These are phyloP conservation scores for Teratosphaeria viscida DNA, from an alignment of 2,329 filamentous ascomycete species.

Conservation along the genomic window DNA sequence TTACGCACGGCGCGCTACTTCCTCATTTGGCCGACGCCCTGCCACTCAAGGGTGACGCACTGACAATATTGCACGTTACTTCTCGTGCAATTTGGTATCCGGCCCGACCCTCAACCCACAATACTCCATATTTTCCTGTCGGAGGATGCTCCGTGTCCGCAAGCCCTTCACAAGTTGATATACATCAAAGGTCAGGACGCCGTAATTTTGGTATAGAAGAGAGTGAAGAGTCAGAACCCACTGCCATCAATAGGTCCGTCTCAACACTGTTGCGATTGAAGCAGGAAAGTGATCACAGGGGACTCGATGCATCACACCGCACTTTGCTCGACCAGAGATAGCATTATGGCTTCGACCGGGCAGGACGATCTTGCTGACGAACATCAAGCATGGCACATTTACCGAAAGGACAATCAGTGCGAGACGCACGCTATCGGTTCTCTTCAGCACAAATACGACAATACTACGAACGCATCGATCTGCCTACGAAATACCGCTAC, in stretches of 20 bases:
- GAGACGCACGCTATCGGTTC: neutral
- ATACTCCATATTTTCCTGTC: neutral
- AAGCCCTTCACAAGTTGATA: neutral
- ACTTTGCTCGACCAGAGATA: neutral
- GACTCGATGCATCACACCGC: neutral
- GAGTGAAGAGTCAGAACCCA: neutral
- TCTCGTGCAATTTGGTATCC: neutral
- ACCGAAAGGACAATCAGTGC: neutral
- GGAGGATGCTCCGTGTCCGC: neutral
- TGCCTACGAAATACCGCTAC: constrained; percentile 13
- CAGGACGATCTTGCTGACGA: neutral
- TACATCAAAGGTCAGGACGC: neutral
- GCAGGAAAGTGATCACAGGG: neutral
- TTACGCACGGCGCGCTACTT: neutral
- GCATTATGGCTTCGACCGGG: neutral
- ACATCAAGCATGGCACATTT: neutral
- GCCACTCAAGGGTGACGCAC: neutral
- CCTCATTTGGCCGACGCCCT: neutral
- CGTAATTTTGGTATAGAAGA: neutral
- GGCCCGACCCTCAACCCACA: neutral
- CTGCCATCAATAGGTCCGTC: neutral
- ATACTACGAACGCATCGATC: constrained; percentile 15
- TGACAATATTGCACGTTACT: neutral
- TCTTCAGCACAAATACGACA: constrained; percentile 9
- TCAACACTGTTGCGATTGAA: neutral